A percentile compares a stretch with the other conserved stretches of the same genome.
Evolutionary conservation across 352 stramenopile genomes (phyloP).

Genomic region (Peronospora belbahrii): DNA sequence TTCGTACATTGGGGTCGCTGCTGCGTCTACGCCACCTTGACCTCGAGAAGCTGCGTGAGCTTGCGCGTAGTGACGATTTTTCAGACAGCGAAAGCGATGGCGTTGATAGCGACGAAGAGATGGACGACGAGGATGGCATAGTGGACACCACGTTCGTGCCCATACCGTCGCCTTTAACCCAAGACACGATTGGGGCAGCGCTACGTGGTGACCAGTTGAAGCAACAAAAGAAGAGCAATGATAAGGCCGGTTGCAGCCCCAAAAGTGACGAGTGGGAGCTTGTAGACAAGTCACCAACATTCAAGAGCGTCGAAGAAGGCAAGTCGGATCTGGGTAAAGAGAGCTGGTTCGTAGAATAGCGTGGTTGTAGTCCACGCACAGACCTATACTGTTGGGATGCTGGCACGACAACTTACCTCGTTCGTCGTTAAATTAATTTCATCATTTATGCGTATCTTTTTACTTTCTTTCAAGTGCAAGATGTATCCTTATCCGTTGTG

Average conservation of each 20-base stretch:
- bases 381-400: not conserved
- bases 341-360: constrained; percentile 51
- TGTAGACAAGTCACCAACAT: constrained; percentile 71
- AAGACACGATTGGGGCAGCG: constrained; percentile 17
- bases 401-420: not conserved
- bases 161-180: constrained; percentile 31
- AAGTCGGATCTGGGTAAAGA: constrained; percentile 38
- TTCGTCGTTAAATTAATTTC: constrained; percentile 25
- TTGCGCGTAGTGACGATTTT: constrained; percentile 73
- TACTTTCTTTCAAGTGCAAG: not conserved
- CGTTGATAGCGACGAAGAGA: constrained; percentile 52
- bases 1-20: constrained; percentile 38
- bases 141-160: constrained; percentile 50
- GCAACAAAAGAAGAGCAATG: constrained; percentile 25
- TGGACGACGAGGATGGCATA: constrained; percentile 28
- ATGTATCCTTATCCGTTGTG: not conserved
- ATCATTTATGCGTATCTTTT: constrained; percentile 20
- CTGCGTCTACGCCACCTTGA: constrained; percentile 43
- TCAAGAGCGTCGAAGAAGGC: constrained; percentile 41
- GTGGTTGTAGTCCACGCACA: constrained; percentile 19
- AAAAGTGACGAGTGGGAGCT: constrained; percentile 73
- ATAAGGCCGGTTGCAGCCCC: constrained; percentile 32
- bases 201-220: constrained; percentile 17
- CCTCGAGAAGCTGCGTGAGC: constrained; percentile 56
- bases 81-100: constrained; percentile 77